Evolutionary conservation across 2,329 filamentous ascomycete genomes (phyloP), one percentile per base, ranked within the genome.

Genomic region (Mariannaea sp.): DNA sequence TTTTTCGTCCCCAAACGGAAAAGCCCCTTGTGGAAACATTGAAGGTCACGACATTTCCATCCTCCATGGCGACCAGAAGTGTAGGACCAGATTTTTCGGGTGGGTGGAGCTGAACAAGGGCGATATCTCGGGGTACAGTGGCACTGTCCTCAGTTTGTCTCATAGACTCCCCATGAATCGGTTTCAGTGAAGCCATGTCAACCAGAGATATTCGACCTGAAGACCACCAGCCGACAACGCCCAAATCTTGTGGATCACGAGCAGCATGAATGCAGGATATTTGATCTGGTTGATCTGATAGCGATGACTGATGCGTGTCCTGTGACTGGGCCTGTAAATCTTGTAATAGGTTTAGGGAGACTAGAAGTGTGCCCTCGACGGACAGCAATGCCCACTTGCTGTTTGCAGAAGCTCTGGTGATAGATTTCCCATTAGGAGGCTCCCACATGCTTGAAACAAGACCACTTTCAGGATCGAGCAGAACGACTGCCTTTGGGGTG

Each of bases 21-120:
- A 82, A 83, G n/a, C 82, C 81, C 0, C 73, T 64, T 1, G 76
- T 71, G 26, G 89, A 82, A 29, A 96, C 80, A 26, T 85, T 83
- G 68, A 92, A 97, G 0, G 89, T 94, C 44, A 96, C 81, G 1
- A 99, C 89, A 56, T 89, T 90, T 4, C 94, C 94, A 71, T 97
- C 93, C 41, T 95, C 91, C 82, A 97, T 89, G 10, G 93, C 89
- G 26, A 96, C 82, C 56, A 99, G 89, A 0, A 99, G 78, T 0
- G 89, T 96, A 1, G 91, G 88, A 0, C 82, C 82, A 6, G 76
- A 73, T 7, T 71, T 50, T 7, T 73, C 64, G 6, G 80, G 77
- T 12, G 87, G 86, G 38, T 97, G 81, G 4, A 97, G 80, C 56
- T 92, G 86, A 5, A 90, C 87, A 7, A 97, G 80, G 0, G 87